Evolutionary conservation across 805 yeast genomes (phyloP), one percentile per base, ranked within the genome.

Genomic region (Candida chilensis): DNA sequence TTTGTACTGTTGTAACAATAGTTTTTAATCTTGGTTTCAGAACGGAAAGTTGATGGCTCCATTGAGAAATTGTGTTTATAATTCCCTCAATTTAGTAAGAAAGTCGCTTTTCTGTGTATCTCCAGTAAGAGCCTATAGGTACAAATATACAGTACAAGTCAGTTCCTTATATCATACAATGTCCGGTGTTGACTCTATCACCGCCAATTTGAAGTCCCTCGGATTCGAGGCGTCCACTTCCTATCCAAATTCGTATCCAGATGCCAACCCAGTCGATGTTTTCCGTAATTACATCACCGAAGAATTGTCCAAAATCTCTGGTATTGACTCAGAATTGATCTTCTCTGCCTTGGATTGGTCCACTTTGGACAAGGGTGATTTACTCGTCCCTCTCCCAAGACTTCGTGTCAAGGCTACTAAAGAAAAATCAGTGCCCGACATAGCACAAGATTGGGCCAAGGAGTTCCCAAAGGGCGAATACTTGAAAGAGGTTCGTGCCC

Each of bases 381-480:
- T 92, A 46, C 70, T 90, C 37, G 74, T 90, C 32, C 96, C 98
- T 26, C 68, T 92, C 26, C 98, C 97, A 44, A 77, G 96, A 54
- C 64, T 81, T 46, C 70, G 90, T 54, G 82, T 86, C 43, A 76
- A 83, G 40, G 90, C 90, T 39, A 70, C 74, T 20, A 80, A 86
- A 48, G 85, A 90, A 37, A 82, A 78, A 51, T n/a, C n/a, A n/a
- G 67, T 67, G 12, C 40, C 38, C 17, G 76, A 68, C 32, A 53
- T 79, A 34, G 88, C 92, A 18, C 49, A 52, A 25, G 83, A 87
- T 47, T 79, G 95, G 82, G 82, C 94, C 18, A 70, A 57, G 34
- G 67, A 72, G 36, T 84, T 90, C 60, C 82, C 87, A 39, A 69
- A 70, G 37, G 87, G 84, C 22, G 71, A 74, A 26, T 82, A 66